Base-by-base conservation (phyloP, 2,329 filamentous ascomycete genomes). In the Aspergillus fischeri region DNA sequence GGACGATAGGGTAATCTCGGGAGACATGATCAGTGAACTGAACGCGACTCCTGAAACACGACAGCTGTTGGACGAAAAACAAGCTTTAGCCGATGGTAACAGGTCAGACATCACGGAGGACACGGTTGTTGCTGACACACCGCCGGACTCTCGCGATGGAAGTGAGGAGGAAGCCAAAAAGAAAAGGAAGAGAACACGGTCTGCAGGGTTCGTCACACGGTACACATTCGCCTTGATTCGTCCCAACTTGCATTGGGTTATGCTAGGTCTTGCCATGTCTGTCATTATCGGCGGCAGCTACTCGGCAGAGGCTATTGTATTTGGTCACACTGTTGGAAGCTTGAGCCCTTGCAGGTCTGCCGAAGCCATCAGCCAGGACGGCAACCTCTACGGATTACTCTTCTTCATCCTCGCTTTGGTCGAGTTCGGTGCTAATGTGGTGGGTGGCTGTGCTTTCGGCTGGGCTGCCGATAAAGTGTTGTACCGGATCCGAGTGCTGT, bases 381-480 rank as follows among this genome's bases (percentile, higher is more conserved):
- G 83, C 2, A 70, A 77, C 24, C 76, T 86, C 53, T 84, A 81
- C 48, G 81, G 81, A 1, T 75, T 83, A 7, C 73, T 86, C 59
- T 81, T 84, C 70, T 85, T 86, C 67, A 78, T 85, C 66, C 74
- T 86, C 9, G 83, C 81, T 3, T 73, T 81, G 49, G 73, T 85
- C 29, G 83, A 84, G 60, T 78, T 86, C 62, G 74, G 81, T 10
- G 83, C 83, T 63, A 87, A 89, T 61, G 74, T 83, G 7, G 75
- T 79, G n/a, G 85, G 83, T 60, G 83, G 83, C 73, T 78, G 78
- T 3, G 72, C 74, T 4, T 86, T 86, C 64, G 83, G 83, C 1
- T 74, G 78, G 57, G 74, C 84, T 0, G 83, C 86, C 0, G 86
- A 90, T 67, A 83, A 85, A 62, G 72, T 88, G 1, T 74, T 89